Conservation (phyloP, 352 stramenopile species). For the Phytophthora crassamura region DNA sequence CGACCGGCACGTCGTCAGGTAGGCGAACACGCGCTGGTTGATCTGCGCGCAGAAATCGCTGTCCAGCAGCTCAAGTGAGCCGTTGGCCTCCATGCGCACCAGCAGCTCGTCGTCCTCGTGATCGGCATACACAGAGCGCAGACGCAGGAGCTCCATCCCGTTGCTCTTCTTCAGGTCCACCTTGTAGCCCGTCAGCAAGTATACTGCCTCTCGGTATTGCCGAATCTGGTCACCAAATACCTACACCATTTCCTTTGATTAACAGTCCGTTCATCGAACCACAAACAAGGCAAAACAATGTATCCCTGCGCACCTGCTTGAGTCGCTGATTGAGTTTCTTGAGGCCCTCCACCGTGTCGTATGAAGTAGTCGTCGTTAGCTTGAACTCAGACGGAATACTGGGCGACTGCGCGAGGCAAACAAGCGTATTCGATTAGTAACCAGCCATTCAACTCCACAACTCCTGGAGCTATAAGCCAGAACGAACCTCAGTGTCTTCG, state of each 20-base stretch:
- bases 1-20: conserved; percentile 75
- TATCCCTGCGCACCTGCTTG: conserved; percentile 64
- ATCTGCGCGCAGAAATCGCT: conserved; percentile 80
- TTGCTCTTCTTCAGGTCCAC: conserved; percentile 87
- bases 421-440: background rate
- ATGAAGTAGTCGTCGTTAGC: conserved; percentile 82
- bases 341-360: conserved; percentile 86
- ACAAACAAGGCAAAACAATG: background rate
- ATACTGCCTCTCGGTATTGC: conserved; percentile 90
- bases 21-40: conserved; percentile 44
- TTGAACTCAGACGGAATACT: conserved; percentile 31
- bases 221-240: conserved; percentile 90
- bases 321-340: conserved; percentile 89
- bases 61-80: conserved; percentile 83
- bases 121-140: conserved; percentile 87
- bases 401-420: conserved; percentile 17
- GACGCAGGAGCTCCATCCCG: conserved; percentile 71
- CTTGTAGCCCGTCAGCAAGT: conserved; percentile 90
- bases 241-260: conserved; percentile 26
- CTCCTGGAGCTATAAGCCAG: background rate
- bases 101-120: conserved; percentile 86
- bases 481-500: conserved; percentile 40
- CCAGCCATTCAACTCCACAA: background rate
- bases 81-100: conserved; percentile 83
- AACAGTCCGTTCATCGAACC: background rate